Conservation (phyloP, 352 stramenopile species). For the Phytophthora melonis region DNA sequence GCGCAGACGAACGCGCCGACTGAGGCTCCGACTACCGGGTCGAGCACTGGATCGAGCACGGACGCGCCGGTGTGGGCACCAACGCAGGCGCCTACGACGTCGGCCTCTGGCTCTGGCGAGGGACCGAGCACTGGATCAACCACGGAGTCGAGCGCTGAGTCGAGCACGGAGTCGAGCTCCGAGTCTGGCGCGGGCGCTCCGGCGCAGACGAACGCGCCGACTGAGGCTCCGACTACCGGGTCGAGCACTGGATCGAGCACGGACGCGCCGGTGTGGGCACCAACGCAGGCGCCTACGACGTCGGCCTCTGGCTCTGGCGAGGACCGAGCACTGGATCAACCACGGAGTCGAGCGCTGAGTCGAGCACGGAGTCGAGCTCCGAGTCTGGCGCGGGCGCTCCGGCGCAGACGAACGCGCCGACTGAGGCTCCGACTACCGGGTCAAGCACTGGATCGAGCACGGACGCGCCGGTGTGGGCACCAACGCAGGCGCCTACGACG, state of each 20-base stretch:
- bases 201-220: neutral
- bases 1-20: neutral
- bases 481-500: neutral
- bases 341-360: neutral
- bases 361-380: neutral
- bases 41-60: neutral
- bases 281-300: slow-evolving; percentile 7
- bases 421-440: neutral
- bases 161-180: neutral
- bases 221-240: neutral
- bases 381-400: too few species aligned
- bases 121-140: neutral
- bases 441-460: slow-evolving; percentile 4
- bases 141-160: neutral
- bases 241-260: slow-evolving; percentile 1
- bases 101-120: neutral
- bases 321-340: neutral
- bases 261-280: neutral
- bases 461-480: neutral
- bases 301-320: neutral
- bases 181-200: neutral
- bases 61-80: neutral
- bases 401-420: neutral
- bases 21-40: neutral
- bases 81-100: neutral